phyloP scores from a whole-genome alignment of 495 filamentous ascomycete species.

The Podospora sp. region DNA sequence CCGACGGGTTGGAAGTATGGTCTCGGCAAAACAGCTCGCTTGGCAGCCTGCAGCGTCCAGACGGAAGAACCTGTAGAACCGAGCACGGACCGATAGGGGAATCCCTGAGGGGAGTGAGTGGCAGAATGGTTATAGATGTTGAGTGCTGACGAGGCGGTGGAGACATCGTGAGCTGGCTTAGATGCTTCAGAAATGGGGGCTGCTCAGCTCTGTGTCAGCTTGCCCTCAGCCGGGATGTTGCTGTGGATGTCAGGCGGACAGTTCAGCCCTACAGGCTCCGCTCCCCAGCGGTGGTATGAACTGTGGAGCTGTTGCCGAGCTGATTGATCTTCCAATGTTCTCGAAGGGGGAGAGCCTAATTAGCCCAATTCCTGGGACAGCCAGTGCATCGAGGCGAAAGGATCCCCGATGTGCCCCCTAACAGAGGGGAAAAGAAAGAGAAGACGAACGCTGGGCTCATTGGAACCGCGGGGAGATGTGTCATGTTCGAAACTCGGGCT shows the following conservation, averaged over 20 bases:
- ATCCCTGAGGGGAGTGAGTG: neutral
- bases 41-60: neutral
- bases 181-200: no score
- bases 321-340: neutral
- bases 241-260: neutral
- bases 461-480: no score
- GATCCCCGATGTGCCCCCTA: no score
- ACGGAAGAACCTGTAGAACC: neutral
- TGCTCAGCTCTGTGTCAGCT: neutral
- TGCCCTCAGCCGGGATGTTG: no score
- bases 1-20: neutral
- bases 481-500: no score
- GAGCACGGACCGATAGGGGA: neutral
- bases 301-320: neutral
- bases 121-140: neutral
- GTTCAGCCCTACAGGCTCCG: neutral
- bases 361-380: no score
- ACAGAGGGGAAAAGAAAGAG: no score
- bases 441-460: no score
- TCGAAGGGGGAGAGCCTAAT: neutral
- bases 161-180: no score
- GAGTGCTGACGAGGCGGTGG: neutral
- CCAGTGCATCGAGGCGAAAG: no score
- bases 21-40: neutral
- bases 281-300: neutral